These are phyloP conservation scores for Fraxinus anomala DNA, from an alignment of 257 asterid species.

Conservation along the genomic window DNA sequence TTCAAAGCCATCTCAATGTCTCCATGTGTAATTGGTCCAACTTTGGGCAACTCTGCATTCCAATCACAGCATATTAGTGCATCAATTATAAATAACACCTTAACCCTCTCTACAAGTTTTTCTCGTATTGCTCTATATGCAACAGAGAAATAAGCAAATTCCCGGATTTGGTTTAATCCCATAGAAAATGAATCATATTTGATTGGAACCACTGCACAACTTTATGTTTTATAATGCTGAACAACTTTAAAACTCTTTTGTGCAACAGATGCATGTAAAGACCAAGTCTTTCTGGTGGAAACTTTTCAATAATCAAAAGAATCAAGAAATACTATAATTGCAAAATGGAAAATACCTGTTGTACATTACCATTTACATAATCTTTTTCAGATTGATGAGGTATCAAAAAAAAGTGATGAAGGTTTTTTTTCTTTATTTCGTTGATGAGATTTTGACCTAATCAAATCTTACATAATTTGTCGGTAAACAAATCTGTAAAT, in stretches of 20 bases:
- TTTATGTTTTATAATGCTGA: background rate
- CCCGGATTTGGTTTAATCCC: background rate
- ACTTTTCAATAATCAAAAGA: background rate
- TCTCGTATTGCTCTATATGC: background rate
- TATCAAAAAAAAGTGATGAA: too few relatives aligned
- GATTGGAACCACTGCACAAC: background rate
- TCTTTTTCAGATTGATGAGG: too few relatives aligned
- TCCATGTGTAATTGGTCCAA: slow-evolving; percentile 71
- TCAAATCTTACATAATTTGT: too few relatives aligned
- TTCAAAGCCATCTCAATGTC: slow-evolving; percentile 80
- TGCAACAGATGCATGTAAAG: background rate
- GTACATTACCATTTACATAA: too few relatives aligned
- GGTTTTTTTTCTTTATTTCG: too few relatives aligned
- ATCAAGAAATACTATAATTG: background rate
- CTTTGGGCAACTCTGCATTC: slow-evolving; percentile 75
- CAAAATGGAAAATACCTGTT: too few relatives aligned
- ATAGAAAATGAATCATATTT: background rate
- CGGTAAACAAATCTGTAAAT: too few relatives aligned
- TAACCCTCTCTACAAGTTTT: background rate
- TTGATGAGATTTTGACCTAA: too few relatives aligned
- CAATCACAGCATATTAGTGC: slow-evolving; percentile 23
- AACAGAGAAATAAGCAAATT: background rate
- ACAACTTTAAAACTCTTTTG: background rate
- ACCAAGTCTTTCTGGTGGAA: background rate
- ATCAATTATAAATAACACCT: background rate